Evolutionary conservation across 441 rosid genomes (phyloP).

Genomic region (Eutrema salsugineum): DNA sequence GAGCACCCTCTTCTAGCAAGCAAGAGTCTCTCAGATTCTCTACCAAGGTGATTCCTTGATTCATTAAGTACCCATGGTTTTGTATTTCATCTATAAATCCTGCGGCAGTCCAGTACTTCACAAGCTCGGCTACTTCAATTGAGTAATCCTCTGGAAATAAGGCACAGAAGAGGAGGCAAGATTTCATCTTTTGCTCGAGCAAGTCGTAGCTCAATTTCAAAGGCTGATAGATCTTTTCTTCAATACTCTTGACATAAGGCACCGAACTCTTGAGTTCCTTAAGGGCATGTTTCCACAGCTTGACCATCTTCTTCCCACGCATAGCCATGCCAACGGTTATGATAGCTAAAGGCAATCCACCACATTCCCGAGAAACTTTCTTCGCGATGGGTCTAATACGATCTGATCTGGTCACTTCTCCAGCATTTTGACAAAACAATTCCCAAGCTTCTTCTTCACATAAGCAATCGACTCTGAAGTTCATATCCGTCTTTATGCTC

Average conservation of each 20-base stretch:
- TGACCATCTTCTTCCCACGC: slow-evolving; percentile 28
- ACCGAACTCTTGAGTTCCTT: slow-evolving; percentile 31
- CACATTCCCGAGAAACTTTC: slow-evolving; percentile 30
- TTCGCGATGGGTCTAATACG: slow-evolving; percentile 27
- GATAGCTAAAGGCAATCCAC: slow-evolving; percentile 41
- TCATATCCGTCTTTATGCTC: slow-evolving; percentile 30
- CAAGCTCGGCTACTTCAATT: slow-evolving; percentile 32
- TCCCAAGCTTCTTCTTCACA: slow-evolving; percentile 37
- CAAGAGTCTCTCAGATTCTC: slow-evolving; percentile 40
- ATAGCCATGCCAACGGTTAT: slow-evolving; percentile 33
- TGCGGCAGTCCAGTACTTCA: slow-evolving; percentile 35
- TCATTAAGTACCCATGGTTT: slow-evolving; percentile 17
- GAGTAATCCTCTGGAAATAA: slow-evolving; percentile 44
- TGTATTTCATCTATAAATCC: slow-evolving; percentile 30
- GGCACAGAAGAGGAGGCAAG: slow-evolving; percentile 43
- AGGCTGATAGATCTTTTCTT: slow-evolving; percentile 35
- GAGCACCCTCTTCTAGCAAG: slow-evolving; percentile 34
- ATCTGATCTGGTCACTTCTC: slow-evolving; percentile 30
- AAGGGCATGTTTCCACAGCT: slow-evolving; percentile 36
- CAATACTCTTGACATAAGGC: slow-evolving; percentile 30
- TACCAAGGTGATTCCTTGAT: slow-evolving; percentile 31
- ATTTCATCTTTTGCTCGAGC: slow-evolving; percentile 23
- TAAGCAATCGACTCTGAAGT: slow-evolving; percentile 34
- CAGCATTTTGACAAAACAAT: slow-evolving; percentile 35
- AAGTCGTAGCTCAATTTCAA: slow-evolving; percentile 39